Evolutionary conservation across 352 stramenopile species (phyloP).

Genomic region (Phytophthora agathidicida): DNA sequence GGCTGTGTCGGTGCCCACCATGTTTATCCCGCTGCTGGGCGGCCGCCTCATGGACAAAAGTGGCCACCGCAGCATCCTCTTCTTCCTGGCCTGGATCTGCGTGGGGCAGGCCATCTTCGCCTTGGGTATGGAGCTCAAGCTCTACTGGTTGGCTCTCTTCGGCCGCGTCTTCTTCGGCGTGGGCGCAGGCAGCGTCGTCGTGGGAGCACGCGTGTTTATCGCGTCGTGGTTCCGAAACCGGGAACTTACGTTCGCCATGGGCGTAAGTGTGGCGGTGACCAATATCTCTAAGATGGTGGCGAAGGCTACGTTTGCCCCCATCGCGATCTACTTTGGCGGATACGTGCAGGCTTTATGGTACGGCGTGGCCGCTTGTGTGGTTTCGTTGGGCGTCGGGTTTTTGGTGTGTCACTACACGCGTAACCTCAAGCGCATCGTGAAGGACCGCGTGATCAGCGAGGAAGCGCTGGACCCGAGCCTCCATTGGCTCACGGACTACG

Average conservation of each 20-base stretch:
- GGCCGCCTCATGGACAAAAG: slow-evolving; percentile 82
- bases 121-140: slow-evolving; percentile 70
- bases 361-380: slow-evolving; percentile 62
- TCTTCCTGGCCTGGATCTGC: slow-evolving; percentile 87
- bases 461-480: slow-evolving; percentile 61
- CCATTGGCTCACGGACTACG: slow-evolving; percentile 75
- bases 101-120: slow-evolving; percentile 83
- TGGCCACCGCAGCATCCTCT: slow-evolving; percentile 71
- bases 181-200: slow-evolving; percentile 81
- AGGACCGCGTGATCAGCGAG: slow-evolving; percentile 59
- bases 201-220: slow-evolving; percentile 82
- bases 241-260: slow-evolving; percentile 91
- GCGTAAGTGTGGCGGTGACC: slow-evolving; percentile 88
- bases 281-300: slow-evolving; percentile 93
- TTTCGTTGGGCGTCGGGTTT: slow-evolving; percentile 55
- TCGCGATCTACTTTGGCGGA: slow-evolving; percentile 84
- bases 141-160: slow-evolving; percentile 83
- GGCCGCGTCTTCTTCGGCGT: slow-evolving; percentile 85
- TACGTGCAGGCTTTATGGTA: slow-evolving; percentile 91
- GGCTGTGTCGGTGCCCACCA: slow-evolving; percentile 82
- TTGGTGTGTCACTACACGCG: slow-evolving; percentile 68
- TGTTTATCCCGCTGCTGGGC: slow-evolving; percentile 82
- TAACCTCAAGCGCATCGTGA: slow-evolving; percentile 68
- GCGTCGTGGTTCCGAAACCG: slow-evolving; percentile 82
- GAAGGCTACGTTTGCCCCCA: slow-evolving; percentile 85